These are phyloP conservation scores for Cordyceps farinosa DNA, from an alignment of 2,329 filamentous ascomycete species.

Conservation along the genomic window DNA sequence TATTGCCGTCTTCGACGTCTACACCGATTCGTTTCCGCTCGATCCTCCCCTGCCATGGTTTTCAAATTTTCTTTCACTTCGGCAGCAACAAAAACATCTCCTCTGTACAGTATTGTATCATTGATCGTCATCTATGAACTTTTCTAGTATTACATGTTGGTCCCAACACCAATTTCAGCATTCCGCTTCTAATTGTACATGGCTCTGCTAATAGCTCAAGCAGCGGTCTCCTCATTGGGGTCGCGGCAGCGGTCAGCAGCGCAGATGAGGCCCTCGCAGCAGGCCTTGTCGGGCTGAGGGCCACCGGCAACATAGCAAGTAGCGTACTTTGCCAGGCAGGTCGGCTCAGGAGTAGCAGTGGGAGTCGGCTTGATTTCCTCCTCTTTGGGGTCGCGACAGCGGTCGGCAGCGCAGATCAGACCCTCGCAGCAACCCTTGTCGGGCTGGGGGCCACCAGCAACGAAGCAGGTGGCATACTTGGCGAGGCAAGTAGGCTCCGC, in stretches of 20 bases:
- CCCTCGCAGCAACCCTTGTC: constrained; percentile 2
- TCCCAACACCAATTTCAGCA: not conserved
- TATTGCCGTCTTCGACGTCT: no score
- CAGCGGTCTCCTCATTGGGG: constrained; percentile 3
- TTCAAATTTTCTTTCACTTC: not conserved
- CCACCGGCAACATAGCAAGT: constrained; percentile 2
- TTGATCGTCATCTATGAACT: not conserved
- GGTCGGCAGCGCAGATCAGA: constrained; percentile 5
- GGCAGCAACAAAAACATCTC: not conserved
- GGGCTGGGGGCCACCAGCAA: not conserved
- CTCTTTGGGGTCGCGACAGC: not conserved
- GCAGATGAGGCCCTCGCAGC: constrained; percentile 5
- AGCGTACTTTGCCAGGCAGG: constrained; percentile 3
- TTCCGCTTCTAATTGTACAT: not conserved
- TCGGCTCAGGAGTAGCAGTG: not conserved
- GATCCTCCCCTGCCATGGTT: no score
- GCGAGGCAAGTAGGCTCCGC: constrained; percentile 1
- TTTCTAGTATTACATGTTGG: not conserved
- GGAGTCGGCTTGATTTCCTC: not conserved
- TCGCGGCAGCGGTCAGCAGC: constrained; percentile 10
- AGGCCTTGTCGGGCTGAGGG: not conserved
- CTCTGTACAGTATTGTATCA: not conserved
- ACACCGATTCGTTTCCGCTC: no score
- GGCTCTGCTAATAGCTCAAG: not conserved
- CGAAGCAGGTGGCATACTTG: constrained; percentile 6